Percentiles rank a stretch among this genome's conserved stretches.
Conservation (phyloP, 2,329 filamentous ascomycete genomes). For the Akanthomyces uredinophilus region DNA sequence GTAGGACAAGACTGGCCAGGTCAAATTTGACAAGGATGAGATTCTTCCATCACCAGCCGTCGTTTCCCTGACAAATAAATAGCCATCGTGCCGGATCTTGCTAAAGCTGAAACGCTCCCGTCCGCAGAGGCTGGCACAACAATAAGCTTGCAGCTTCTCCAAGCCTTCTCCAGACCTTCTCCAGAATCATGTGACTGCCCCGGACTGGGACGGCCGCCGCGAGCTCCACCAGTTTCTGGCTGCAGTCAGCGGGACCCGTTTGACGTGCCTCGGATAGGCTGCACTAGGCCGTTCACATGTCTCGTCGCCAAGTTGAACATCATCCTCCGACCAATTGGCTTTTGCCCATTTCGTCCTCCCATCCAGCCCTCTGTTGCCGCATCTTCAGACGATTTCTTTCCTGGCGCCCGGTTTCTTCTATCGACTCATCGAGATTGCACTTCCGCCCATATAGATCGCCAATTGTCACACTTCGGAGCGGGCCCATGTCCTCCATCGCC, state of each 20-base stretch:
- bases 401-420: background rate
- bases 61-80: too few relatives aligned
- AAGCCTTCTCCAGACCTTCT: slow-evolving; percentile 1
- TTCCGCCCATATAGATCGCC: background rate
- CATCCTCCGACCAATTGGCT: background rate
- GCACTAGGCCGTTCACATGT: slow-evolving; percentile 14
- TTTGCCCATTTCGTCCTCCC: background rate
- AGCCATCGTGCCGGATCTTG: background rate
- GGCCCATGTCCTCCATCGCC: slow-evolving; percentile 12
- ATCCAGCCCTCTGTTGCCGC: background rate
- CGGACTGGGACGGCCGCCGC: background rate
- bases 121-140: background rate
- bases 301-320: background rate
- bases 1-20: background rate
- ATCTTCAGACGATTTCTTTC: background rate
- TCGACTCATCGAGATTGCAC: background rate
- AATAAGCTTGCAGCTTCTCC: background rate
- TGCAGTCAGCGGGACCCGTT: slow-evolving; percentile 12
- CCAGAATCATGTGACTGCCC: slow-evolving; percentile 15
- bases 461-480: background rate
- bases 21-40: background rate
- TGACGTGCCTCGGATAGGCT: slow-evolving; percentile 15
- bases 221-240: slow-evolving; percentile 4
- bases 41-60: background rate
- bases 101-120: background rate